Evolutionary conservation across 2,329 filamentous ascomycete species (phyloP).

Genomic region (Paramyrothecium sp.): DNA sequence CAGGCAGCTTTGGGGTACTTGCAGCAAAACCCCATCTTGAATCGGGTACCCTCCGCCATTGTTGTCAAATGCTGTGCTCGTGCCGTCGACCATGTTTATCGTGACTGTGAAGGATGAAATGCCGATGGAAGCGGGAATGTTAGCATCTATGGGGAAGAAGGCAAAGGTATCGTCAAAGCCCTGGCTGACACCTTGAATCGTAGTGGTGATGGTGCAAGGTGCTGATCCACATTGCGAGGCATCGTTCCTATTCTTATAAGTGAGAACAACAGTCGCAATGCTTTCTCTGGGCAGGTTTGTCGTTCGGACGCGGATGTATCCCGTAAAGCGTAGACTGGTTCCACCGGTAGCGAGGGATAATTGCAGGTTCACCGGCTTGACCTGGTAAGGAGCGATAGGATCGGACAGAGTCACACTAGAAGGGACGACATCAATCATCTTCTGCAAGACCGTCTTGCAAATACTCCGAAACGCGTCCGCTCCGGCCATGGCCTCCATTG

Average conservation of each 20-base stretch:
- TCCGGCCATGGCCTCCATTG: conserved; percentile 46
- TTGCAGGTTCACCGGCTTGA: conserved; percentile 59
- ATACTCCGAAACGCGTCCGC: conserved; percentile 40
- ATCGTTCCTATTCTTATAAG: conserved; percentile 56
- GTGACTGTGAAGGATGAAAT: conserved; percentile 61
- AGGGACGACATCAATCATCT: conserved; percentile 62
- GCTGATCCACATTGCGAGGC: conserved; percentile 38
- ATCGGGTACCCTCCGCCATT: conserved; percentile 56
- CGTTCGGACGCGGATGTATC: conserved; percentile 56
- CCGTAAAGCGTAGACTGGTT: conserved; percentile 46
- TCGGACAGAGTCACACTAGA: conserved; percentile 47
- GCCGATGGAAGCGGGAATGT: conserved; percentile 56
- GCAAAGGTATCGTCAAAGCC: conserved; percentile 62
- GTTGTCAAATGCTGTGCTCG: conserved; percentile 48
- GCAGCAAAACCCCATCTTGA: conserved; percentile 53
- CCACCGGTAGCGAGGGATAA: conserved; percentile 51
- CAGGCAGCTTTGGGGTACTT: conserved; percentile 57
- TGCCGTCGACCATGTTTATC: conserved; percentile 46
- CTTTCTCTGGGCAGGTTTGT: conserved; percentile 40
- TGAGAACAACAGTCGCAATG: conserved; percentile 47
- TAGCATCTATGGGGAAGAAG: conserved; percentile 46
- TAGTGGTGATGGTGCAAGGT: conserved; percentile 44
- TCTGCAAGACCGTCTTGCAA: conserved; percentile 53
- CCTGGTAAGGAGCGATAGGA: conserved; percentile 52
- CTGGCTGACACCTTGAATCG: conserved; percentile 43